Evolutionary conservation across 192 early-diverging fungal species (phyloP).

Genomic region (Mortierella hygrophila): DNA sequence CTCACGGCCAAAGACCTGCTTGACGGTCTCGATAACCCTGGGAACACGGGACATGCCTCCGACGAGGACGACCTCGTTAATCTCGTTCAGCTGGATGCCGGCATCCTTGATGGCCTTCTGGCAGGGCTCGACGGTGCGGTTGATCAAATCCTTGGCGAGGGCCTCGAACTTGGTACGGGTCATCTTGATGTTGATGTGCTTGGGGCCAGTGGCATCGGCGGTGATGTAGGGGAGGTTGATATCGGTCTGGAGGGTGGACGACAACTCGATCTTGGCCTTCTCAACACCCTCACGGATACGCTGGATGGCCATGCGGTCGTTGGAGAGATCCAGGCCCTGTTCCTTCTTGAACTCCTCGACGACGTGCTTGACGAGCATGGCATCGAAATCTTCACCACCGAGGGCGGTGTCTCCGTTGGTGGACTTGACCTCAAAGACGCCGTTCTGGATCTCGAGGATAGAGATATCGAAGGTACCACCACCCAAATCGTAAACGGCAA

Average conservation of each 20-base stretch:
- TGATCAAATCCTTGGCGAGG: slow-evolving; percentile 83
- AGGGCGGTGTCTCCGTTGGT: slow-evolving; percentile 97
- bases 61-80: slow-evolving; percentile 95
- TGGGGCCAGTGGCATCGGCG: slow-evolving; percentile 86
- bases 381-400: slow-evolving; percentile 85
- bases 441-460: slow-evolving; percentile 96
- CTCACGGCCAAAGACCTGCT: slow-evolving; percentile 87
- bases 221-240: slow-evolving; percentile 99
- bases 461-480: slow-evolving; percentile 99
- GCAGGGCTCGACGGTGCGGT: slow-evolving; percentile 93
- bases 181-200: slow-evolving; percentile 97
- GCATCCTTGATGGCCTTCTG: slow-evolving; percentile 98
- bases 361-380: slow-evolving; percentile 80
- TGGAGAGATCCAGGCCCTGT: slow-evolving; percentile 84
- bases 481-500: slow-evolving; percentile 97
- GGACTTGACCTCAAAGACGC: slow-evolving; percentile 98
- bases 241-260: slow-evolving; percentile 91
- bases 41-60: slow-evolving; percentile 98
- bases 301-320: slow-evolving; percentile 95
- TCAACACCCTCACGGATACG: slow-evolving; percentile 97
- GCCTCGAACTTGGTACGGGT: slow-evolving; percentile 92
- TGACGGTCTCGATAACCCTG: slow-evolving; percentile 92
- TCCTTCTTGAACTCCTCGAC: slow-evolving; percentile 95
- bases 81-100: slow-evolving; percentile 81
- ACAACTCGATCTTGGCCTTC: slow-evolving; percentile 99